Evolutionary conservation across 2,329 filamentous ascomycete genomes (phyloP), one percentile per base, ranked within the genome.

Genomic region (Trichoderma breve): DNA sequence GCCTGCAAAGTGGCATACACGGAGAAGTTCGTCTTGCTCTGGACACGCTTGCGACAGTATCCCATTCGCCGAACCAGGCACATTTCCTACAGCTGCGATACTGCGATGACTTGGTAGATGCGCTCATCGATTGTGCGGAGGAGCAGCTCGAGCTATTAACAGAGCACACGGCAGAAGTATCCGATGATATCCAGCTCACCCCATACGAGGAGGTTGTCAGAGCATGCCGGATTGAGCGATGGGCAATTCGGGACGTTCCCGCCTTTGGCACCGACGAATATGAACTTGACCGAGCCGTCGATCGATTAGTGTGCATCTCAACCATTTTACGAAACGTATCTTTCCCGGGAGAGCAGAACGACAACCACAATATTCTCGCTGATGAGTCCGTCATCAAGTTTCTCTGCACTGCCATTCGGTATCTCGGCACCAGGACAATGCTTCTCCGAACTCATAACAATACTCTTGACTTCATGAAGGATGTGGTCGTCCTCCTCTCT

Each of bases 381-480:
- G 92, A 94, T 70, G 88, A 94, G 67, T 83, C 88, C 6, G 91
- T 98, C 21, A 87, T 98, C 77, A 94, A 93, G 76, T 94, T 98
- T 77, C 84, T 98, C 9, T 94, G 93, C 72, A 91, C 91, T 60
- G 89, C 95, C 4, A 94, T 98, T 74, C 88, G 94, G 73, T 93
- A 96, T 75, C 86, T 98, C 15, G 96, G 95, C 34, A 98, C 95
- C 4, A 91, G 94, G 15, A 94, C 94, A 76, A 93, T 95, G 87
- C 87, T 98, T 34, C 84, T 98, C 55, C 90, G 94, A 51, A 93
- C 91, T 4, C 88, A 96, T 75, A 86, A 88, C 78, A 97, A 98
- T 81, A 96, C 93, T 0, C 85, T 98, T 75, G 96, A 99, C 81
- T 95, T 98, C 77, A 97, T 98, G 93, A 99, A 99, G 82, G 96